Percentiles rank a stretch among this genome's conserved stretches.
These are phyloP conservation scores for Phytophthora megakarya DNA, from an alignment of 352 stramenopile species.

Conservation along the genomic window DNA sequence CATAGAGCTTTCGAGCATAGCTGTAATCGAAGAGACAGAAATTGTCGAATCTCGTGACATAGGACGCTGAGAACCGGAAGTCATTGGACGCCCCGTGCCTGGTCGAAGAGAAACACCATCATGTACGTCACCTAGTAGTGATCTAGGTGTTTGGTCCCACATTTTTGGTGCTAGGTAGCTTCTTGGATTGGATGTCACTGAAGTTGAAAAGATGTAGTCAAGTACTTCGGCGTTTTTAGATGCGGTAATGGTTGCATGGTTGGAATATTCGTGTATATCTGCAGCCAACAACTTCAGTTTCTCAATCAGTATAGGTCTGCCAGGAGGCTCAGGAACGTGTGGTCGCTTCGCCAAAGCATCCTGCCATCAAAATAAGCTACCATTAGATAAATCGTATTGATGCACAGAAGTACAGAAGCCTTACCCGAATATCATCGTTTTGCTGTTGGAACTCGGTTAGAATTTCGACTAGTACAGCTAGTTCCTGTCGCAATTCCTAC, in stretches of 20 bases:
- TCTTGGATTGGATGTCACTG: constrained; percentile 16
- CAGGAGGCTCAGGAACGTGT: constrained; percentile 63
- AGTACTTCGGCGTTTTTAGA: constrained; percentile 63
- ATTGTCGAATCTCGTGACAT: constrained; percentile 70
- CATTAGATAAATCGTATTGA: background rate
- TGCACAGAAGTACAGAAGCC: background rate
- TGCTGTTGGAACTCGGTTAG: constrained; percentile 80
- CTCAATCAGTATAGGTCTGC: constrained; percentile 65
- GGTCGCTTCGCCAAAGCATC: constrained; percentile 59
- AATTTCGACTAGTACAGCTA: constrained; percentile 71
- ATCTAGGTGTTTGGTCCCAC: constrained; percentile 32
- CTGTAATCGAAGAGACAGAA: constrained; percentile 60
- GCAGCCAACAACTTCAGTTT: constrained; percentile 72
- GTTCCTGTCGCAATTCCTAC: constrained; percentile 61
- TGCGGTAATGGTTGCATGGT: constrained; percentile 26
- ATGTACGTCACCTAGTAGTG: constrained; percentile 2
- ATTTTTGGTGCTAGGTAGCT: constrained; percentile 44
- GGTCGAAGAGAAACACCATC: constrained; percentile 47
- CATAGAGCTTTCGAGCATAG: constrained; percentile 62
- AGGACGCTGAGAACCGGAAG: constrained; percentile 53
- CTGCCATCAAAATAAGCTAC: constrained; percentile 25
- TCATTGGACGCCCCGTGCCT: constrained; percentile 50
- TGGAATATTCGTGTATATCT: constrained; percentile 44
- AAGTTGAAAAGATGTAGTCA: constrained; percentile 56
- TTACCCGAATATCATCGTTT: constrained; percentile 76